Conservation (phyloP, 139 green algal genomes). For the Eudorina sp. region DNA sequence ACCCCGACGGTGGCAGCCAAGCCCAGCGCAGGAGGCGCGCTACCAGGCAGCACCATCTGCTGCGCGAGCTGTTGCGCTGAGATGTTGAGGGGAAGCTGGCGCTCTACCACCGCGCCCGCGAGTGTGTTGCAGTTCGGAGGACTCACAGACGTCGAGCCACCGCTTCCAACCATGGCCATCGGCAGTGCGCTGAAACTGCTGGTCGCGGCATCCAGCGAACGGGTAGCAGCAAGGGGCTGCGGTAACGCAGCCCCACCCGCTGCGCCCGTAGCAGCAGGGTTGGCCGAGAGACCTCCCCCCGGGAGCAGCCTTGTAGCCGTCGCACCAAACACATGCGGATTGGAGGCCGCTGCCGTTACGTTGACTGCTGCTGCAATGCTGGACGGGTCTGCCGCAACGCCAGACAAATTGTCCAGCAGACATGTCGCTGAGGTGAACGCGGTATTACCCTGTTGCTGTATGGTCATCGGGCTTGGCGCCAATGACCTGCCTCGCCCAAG, state of each 20-base stretch:
- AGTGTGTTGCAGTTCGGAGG: constrained; percentile 35
- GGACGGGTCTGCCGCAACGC: neutral
- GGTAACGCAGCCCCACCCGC: neutral
- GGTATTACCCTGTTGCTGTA: neutral
- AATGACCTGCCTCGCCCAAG: neutral
- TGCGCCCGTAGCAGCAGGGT: neutral
- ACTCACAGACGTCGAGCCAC: constrained; percentile 5
- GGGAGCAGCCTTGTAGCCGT: neutral
- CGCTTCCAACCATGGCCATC: neutral
- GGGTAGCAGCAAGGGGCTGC: neutral
- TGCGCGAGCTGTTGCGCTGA: constrained; percentile 15
- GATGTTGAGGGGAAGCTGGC: neutral
- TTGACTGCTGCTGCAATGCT: neutral
- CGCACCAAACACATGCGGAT: too few relatives aligned
- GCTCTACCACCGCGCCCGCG: neutral
- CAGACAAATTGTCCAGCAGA: neutral
- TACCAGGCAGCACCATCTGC: neutral
- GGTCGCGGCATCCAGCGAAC: neutral
- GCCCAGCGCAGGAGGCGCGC: constrained; percentile 35
- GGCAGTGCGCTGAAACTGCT: constrained; percentile 26
- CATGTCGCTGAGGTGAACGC: neutral
- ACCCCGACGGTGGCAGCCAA: neutral
- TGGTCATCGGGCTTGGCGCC: neutral
- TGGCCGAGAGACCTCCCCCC: too few relatives aligned
- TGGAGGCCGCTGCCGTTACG: neutral